phyloP scores from a whole-genome alignment of 805 yeast species.

The Suhomyces vadensis region DNA sequence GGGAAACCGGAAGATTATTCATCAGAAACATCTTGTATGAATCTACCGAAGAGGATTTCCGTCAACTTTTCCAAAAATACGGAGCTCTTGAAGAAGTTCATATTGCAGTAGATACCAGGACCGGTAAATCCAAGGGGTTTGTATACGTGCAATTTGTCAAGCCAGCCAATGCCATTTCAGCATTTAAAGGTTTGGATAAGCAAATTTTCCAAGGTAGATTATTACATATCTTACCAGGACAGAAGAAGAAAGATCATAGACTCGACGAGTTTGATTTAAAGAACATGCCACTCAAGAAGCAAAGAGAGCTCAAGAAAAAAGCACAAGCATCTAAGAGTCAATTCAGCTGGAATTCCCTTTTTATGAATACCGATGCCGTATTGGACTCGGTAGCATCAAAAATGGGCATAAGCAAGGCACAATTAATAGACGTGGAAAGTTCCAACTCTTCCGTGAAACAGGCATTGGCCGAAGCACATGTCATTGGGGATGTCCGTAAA shows the following conservation, averaged over 20 bases:
- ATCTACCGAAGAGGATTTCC: slow-evolving; percentile 78
- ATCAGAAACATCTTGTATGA: slow-evolving; percentile 81
- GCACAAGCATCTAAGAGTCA: slow-evolving; percentile 82
- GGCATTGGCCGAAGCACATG: slow-evolving; percentile 96
- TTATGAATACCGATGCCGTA: slow-evolving; percentile 88
- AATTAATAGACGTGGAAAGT: slow-evolving; percentile 83
- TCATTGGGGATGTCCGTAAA: slow-evolving; percentile 84
- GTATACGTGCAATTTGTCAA: slow-evolving; percentile 77
- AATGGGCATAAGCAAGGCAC: slow-evolving; percentile 79
- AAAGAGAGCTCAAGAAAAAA: slow-evolving; percentile 78
- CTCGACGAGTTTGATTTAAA: slow-evolving; percentile 89
- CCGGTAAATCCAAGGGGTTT: slow-evolving; percentile 89
- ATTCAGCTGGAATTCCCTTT: slow-evolving; percentile 94
- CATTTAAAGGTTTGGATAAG: slow-evolving; percentile 75
- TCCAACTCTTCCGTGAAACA: slow-evolving; percentile 91
- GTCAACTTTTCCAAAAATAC: slow-evolving; percentile 58
- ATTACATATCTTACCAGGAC: slow-evolving; percentile 84
- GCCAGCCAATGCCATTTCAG: slow-evolving; percentile 71
- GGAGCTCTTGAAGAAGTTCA: slow-evolving; percentile 89
- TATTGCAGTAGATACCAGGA: slow-evolving; percentile 85
- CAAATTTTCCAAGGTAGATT: slow-evolving; percentile 93
- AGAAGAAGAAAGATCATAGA: slow-evolving; percentile 75
- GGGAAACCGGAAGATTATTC: slow-evolving; percentile 77
- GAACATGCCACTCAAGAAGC: slow-evolving; percentile 90
- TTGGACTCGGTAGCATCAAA: slow-evolving; percentile 84